phyloP scores from a whole-genome alignment of 768 basidiomycete genomes.

The Agrocybe pediades region DNA sequence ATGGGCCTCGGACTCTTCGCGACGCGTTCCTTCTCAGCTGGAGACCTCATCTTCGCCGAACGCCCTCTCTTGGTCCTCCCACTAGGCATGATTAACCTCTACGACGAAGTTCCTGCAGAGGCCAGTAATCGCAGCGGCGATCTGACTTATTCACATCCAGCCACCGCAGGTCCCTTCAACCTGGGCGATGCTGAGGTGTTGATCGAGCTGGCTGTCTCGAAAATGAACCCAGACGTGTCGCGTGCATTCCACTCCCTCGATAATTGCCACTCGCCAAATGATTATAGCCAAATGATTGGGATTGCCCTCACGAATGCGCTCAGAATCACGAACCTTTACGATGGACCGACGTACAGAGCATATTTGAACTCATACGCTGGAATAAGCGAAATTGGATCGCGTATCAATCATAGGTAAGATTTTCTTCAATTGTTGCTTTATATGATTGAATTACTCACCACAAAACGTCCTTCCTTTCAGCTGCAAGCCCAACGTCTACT shows the following conservation, averaged over 20 bases:
- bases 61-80: constrained; percentile 35
- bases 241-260: too few relatives aligned
- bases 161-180: too few relatives aligned
- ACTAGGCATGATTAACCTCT: too few relatives aligned
- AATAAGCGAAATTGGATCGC: neutral
- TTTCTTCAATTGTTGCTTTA: neutral
- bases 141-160: too few relatives aligned
- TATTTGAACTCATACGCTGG: neutral
- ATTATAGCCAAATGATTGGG: neutral
- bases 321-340: neutral
- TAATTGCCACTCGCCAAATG: too few relatives aligned
- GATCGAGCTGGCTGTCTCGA: too few relatives aligned
- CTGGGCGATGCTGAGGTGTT: too few relatives aligned
- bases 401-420: neutral
- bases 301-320: neutral
- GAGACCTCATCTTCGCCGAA: constrained; percentile 37
- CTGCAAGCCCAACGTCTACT: neutral
- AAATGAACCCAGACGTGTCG: too few relatives aligned
- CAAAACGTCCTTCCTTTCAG: neutral
- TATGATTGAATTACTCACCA: neutral
- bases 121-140: too few relatives aligned
- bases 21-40: constrained; percentile 24
- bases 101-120: too few relatives aligned
- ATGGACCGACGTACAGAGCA: neutral
- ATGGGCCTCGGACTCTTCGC: constrained; percentile 35